Conservation (phyloP, 1,284 basidiomycete genomes). For the Puccinia triticina region DNA sequence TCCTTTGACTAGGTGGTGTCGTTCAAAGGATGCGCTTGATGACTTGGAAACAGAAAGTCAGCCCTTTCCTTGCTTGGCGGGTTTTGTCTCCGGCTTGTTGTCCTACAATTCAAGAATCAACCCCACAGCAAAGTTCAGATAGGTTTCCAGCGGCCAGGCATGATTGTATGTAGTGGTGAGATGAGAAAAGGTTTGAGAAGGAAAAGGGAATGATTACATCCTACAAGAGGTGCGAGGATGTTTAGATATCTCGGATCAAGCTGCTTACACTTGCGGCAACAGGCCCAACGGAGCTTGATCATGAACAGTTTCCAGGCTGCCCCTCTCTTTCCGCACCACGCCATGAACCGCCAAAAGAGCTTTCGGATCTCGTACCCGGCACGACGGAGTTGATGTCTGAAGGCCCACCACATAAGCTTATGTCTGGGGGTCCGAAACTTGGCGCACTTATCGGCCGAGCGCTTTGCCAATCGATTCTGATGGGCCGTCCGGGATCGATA, state of each 20-base stretch:
- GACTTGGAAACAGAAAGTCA: too few relatives aligned
- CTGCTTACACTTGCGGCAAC: neutral
- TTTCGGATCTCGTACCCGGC: neutral
- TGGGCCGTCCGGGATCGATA: neutral
- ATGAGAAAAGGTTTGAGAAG: too few relatives aligned
- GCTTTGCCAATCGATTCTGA: neutral
- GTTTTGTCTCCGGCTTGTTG: too few relatives aligned
- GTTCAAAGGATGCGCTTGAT: too few relatives aligned
- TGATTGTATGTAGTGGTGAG: too few relatives aligned
- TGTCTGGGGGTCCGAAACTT: neutral
- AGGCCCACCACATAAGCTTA: constrained; percentile 1
- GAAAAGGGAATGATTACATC: too few relatives aligned
- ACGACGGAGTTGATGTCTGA: neutral
- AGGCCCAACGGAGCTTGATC: constrained; percentile 8
- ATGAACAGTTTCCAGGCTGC: neutral
- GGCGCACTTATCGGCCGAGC: neutral
- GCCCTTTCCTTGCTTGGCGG: too few relatives aligned
- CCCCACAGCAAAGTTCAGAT: too few relatives aligned
- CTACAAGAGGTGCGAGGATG: neutral
- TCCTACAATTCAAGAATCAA: too few relatives aligned
- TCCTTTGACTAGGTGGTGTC: too few relatives aligned
- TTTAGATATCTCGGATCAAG: neutral
- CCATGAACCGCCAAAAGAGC: neutral
- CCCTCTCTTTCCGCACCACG: neutral
- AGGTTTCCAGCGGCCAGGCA: too few relatives aligned